Evolutionary conservation across 2,329 filamentous ascomycete genomes (phyloP).

Genomic region (Trichoderma brevicompactum): DNA sequence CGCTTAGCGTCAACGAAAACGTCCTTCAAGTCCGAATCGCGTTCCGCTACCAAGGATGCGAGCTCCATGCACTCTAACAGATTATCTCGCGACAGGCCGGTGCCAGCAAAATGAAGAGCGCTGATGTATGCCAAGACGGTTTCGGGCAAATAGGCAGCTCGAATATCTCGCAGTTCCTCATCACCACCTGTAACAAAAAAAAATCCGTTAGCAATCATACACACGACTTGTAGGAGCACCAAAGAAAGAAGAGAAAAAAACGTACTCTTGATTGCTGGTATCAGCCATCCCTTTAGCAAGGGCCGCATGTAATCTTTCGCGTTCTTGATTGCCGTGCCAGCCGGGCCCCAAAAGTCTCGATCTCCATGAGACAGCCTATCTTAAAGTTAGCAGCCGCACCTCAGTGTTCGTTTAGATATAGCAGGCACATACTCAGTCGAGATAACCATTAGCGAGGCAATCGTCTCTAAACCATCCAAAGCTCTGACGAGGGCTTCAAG

Average conservation of each 20-base stretch:
- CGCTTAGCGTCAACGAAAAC: conserved; percentile 67
- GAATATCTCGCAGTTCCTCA: conserved; percentile 65
- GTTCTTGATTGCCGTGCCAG: conserved; percentile 59
- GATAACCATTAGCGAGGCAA: conserved; percentile 60
- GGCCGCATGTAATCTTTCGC: conserved; percentile 62
- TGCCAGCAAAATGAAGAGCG: conserved; percentile 78
- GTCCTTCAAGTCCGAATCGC: conserved; percentile 66
- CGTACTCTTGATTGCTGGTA: conserved; percentile 60
- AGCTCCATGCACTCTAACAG: conserved; percentile 88
- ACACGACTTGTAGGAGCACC: background rate
- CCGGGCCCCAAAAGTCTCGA: conserved; percentile 57
- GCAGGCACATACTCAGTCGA: conserved; percentile 53
- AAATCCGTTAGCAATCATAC: background rate
- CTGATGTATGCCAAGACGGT: conserved; percentile 82
- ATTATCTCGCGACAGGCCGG: conserved; percentile 72
- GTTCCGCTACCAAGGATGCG: conserved; percentile 73
- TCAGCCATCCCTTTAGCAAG: conserved; percentile 68
- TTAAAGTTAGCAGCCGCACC: background rate
- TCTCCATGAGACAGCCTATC: conserved; percentile 24
- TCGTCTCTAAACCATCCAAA: conserved; percentile 70
- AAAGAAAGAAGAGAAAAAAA: background rate
- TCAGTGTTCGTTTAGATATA: background rate
- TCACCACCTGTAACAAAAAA: conserved; percentile 50
- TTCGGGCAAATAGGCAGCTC: conserved; percentile 82
- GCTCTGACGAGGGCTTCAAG: conserved; percentile 69